Base-by-base conservation (phyloP, 192 early-diverging fungal species). In the Coemansia sp. region DNA sequence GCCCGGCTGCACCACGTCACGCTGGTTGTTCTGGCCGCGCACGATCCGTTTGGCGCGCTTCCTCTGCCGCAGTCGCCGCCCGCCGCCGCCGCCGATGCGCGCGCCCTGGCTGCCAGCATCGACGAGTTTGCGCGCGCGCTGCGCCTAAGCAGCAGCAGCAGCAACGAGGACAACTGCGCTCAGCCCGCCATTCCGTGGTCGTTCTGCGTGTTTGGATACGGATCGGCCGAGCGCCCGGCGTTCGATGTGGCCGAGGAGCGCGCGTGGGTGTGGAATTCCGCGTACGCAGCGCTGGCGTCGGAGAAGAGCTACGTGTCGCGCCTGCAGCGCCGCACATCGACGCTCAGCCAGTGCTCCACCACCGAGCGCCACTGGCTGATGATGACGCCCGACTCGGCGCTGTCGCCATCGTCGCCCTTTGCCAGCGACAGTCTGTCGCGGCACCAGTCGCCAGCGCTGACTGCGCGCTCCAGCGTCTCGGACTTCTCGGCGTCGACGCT, bases 311-410 rank as follows among this genome's bases (percentile, higher is more conserved):
- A 49, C 53, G 63, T 19, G 8, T 41, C 66, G 32, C 11, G 64
- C 5, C 18, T 56, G 58, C 70, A 66, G 59, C 61, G 74, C 6
- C 70, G 79, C 15, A 65, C 74, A 13, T 81, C 79, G 42, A 70
- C 79, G 26, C 68, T 81, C 41, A 81, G 79, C 64, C 79, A 81
- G 70, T 81, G 79, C 65, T 76, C 79, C 26, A 81, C 79, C 5
- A 81, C 79, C 10, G 79, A 81, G 70, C 70, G 79, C 37, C 79
- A 70, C 61, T 81, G 79, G 79, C 70, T 72, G 50, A 63, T 56
- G 64, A 59, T 65, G 47, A 64, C 75, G 6, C 57, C 75, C n/a
- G 69, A 77, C 48, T 64, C 44, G 12, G 47, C 73, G 19, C 44
- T 49, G 39, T 56, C 32, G 10, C 64, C 53, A 26, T 23, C 9